Conservation (phyloP, 176 grass and related monocot genomes). For the Poa annua region DNA sequence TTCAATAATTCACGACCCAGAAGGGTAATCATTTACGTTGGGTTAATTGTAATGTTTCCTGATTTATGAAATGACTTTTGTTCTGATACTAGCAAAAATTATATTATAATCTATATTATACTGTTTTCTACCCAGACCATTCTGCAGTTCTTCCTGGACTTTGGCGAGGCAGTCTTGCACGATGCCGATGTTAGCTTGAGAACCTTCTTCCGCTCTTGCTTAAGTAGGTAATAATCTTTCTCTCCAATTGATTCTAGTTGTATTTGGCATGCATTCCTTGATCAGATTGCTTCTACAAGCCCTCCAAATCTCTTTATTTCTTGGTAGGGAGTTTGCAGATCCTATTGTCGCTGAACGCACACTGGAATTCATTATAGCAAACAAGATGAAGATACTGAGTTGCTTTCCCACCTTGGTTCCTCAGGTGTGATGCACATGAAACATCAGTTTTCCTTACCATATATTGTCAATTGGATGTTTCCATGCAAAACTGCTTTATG, state of each 20-base stretch:
- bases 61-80: slow-evolving; percentile 25
- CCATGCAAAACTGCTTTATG: background rate
- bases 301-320: slow-evolving; percentile 21
- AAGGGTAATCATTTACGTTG: background rate
- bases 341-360: slow-evolving; percentile 68
- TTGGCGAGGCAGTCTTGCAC: slow-evolving; percentile 92
- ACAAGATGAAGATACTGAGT: slow-evolving; percentile 74
- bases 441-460: background rate
- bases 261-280: background rate
- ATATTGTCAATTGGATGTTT: background rate
- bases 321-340: slow-evolving; percentile 83
- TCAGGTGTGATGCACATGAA: slow-evolving; percentile 54
- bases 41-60: slow-evolving; percentile 34
- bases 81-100: background rate
- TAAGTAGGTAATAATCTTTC: slow-evolving; percentile 72
- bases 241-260: background rate
- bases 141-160: slow-evolving; percentile 97
- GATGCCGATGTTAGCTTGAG: slow-evolving; percentile 90
- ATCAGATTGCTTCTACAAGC: background rate
- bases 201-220: slow-evolving; percentile 88
- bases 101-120: slow-evolving; percentile 23
- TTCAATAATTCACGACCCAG: background rate
- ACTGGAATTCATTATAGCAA: slow-evolving; percentile 75
- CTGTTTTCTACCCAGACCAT: slow-evolving; percentile 66
- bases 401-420: slow-evolving; percentile 72